phyloP scores from a whole-genome alignment of 176 grass and related monocot species.

The Poa annua region DNA sequence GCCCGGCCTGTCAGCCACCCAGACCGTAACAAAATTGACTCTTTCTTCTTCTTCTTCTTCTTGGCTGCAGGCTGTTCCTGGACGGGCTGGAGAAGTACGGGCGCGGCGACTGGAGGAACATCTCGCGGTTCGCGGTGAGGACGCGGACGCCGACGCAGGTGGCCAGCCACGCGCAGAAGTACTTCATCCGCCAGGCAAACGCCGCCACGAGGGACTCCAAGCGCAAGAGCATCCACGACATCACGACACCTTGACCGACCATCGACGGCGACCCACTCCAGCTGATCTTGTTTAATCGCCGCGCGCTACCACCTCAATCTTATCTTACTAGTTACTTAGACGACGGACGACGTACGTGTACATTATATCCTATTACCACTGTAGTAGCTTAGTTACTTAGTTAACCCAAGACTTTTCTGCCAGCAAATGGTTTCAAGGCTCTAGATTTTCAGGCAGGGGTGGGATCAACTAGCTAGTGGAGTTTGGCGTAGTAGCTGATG shows the following conservation, averaged over 20 bases:
- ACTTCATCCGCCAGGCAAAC: slow-evolving; percentile 72
- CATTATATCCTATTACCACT: slow-evolving; percentile 14
- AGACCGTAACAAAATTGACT: neutral
- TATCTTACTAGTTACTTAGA: neutral
- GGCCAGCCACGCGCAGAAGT: slow-evolving; percentile 98
- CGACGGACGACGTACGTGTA: slow-evolving; percentile 28
- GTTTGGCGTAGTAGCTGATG: slow-evolving; percentile 37
- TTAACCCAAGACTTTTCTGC: neutral
- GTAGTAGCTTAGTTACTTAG: neutral
- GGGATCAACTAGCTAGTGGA: neutral
- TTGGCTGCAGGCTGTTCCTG: slow-evolving; percentile 62
- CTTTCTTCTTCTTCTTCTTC: neutral
- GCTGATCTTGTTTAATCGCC: too few species aligned
- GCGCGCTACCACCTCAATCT: neutral
- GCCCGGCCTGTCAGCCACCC: neutral
- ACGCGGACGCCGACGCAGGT: slow-evolving; percentile 90
- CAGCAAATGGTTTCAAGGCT: slow-evolving; percentile 36
- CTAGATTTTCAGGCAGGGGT: neutral
- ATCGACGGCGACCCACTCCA: too few species aligned
- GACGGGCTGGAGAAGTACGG: slow-evolving; percentile 84
- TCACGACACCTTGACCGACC: slow-evolving; percentile 58
- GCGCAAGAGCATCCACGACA: slow-evolving; percentile 98
- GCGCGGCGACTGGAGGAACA: slow-evolving; percentile 93
- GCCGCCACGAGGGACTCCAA: slow-evolving; percentile 62
- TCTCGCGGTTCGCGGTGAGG: slow-evolving; percentile 84